Evolutionary conservation across 306 rosid species (phyloP), one percentile per base, ranked within the genome.

Genomic region (Amphicarpaea edgeworthii): DNA sequence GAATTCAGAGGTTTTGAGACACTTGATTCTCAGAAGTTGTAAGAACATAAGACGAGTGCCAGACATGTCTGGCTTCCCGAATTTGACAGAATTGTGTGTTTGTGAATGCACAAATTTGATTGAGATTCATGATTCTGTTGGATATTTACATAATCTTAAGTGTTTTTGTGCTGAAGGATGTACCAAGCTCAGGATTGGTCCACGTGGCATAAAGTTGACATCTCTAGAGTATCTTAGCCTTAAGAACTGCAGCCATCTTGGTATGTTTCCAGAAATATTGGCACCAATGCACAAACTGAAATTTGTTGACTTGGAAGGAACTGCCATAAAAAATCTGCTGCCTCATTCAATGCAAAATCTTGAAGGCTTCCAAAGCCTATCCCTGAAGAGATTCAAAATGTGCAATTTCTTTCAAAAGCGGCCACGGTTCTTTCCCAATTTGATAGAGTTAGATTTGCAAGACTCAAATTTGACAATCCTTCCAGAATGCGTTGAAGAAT

Each of bases 151-250:
- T 28, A 50, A 50, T 7, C 66, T 76, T 19, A 21, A 26, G 6
- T 21, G 19, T 28, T 51, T 76, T 10, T 64, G 80, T 76, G 72
- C 45, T 9, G 4, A 6, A 53, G 65, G 73, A 32, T 77, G 81
- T 26, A 40, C 21, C 7, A 67, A 24, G 15, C 68, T 77, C 2
- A 67, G 6, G 19, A 41, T 2, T 15, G n/a, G 60, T 42, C 64
- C 80, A 9, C 7, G 7, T 12, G 7, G 8, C 3, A 19, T 76
- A 28, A 64, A 65, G 1, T 14, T 51, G 51, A 62, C 49, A 49
- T 63, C 62, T 61, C 71, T 75, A 0, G 71, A 46, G 37, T 19
- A n/a, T 28, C 69, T 20, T 43, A 28, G 14, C 32, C 67, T 60
- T 60, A 23, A 49, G 3, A 11, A 17, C 0, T 45, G 72, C 51